Evolutionary conservation across 345 rosid species (phyloP).

Genomic region (Corymbia maculata): DNA sequence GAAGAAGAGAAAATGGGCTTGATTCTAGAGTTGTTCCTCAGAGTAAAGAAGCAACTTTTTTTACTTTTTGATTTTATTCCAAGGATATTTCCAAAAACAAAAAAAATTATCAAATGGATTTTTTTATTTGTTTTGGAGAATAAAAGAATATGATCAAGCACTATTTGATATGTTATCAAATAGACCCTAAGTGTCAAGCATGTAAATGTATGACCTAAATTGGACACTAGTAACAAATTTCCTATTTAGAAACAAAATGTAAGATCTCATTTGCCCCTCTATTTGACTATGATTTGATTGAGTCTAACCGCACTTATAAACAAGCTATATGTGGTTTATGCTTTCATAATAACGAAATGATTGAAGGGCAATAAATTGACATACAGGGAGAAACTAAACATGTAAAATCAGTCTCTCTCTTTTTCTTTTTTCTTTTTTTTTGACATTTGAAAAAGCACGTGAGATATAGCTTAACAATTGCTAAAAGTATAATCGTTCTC

Average conservation of each 20-base stretch:
- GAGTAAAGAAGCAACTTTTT: too few relatives aligned
- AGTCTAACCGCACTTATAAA: neutral
- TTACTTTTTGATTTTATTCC: too few relatives aligned
- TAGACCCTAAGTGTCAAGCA: neutral
- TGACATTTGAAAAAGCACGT: neutral
- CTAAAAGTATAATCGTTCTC: neutral
- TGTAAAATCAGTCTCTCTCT: neutral
- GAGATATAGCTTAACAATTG: neutral
- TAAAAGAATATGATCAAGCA: too few relatives aligned
- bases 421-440: neutral
- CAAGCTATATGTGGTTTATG: neutral
- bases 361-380: neutral
- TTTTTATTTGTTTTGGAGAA: too few relatives aligned
- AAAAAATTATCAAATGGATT: too few relatives aligned
- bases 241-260: neutral
- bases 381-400: neutral
- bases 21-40: too few relatives aligned
- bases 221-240: neutral
- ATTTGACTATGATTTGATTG: neutral
- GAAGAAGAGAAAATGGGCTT: too few relatives aligned
- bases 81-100: too few relatives aligned
- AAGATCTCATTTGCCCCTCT: neutral
- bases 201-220: neutral
- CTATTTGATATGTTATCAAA: too few relatives aligned
- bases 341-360: neutral